A percentile compares a stretch with the other conserved stretches of the same genome.
Evolutionary conservation across 2,329 filamentous ascomycete genomes (phyloP).

Genomic region (Zopfia rhizophila): DNA sequence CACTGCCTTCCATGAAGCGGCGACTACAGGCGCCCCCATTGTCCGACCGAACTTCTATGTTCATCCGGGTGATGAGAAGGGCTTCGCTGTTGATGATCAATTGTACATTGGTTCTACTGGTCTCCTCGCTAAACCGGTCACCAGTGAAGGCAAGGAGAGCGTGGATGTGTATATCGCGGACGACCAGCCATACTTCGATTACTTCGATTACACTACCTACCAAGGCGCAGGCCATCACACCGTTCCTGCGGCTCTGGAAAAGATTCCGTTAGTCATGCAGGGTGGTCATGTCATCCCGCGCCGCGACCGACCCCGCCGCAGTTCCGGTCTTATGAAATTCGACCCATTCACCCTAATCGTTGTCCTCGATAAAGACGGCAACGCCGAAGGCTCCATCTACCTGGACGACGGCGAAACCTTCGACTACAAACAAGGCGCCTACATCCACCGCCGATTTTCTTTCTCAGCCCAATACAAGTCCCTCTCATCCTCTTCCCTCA

Average conservation of each 20-base stretch:
- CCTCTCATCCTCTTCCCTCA: conserved; percentile 71
- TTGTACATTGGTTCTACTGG: conserved; percentile 90
- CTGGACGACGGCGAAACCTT: conserved; percentile 94
- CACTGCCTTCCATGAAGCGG: conserved; percentile 92
- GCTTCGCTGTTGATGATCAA: conserved; percentile 92
- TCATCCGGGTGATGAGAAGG: conserved; percentile 84
- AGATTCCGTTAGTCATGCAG: conserved; percentile 89
- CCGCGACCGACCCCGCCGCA: conserved; percentile 86
- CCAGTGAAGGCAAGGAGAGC: conserved; percentile 76
- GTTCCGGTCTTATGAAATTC: conserved; percentile 87
- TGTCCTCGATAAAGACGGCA: conserved; percentile 72
- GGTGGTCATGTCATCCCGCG: conserved; percentile 92
- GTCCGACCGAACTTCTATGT: conserved; percentile 93
- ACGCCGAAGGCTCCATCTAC: conserved; percentile 85
- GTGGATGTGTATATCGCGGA: conserved; percentile 90
- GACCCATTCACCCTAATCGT: conserved; percentile 95
- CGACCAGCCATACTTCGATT: conserved; percentile 91
- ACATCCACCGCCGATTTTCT: conserved; percentile 84
- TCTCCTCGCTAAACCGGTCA: conserved; percentile 90
- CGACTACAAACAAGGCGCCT: conserved; percentile 85
- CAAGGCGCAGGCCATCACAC: conserved; percentile 77
- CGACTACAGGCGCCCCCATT: conserved; percentile 84
- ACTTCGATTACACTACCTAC: conserved; percentile 86
- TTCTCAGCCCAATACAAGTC: conserved; percentile 66
- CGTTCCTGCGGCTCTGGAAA: conserved; percentile 81